Evolutionary conservation across 768 basidiomycete genomes (phyloP).

Genomic region (Xerocomus potaroensis): DNA sequence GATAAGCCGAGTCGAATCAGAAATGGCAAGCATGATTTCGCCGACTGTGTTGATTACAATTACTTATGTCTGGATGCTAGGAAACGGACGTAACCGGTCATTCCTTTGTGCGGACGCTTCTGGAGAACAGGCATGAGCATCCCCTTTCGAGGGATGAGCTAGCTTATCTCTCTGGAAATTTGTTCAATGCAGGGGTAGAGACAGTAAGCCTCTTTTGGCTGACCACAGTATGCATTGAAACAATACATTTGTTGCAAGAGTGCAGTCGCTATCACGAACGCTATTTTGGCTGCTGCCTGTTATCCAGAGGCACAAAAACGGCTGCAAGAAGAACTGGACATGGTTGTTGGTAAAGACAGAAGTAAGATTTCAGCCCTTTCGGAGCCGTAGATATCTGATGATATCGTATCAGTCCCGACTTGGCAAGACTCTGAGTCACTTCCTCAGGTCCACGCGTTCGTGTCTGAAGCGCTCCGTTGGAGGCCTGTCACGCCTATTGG

Average conservation of each 20-base stretch:
- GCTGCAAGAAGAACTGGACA: constrained; percentile 52
- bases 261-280: constrained; percentile 45
- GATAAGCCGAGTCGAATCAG: constrained; percentile 32
- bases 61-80: constrained; percentile 4
- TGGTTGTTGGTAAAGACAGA: constrained; percentile 39
- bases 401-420: constrained; percentile 27
- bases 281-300: constrained; percentile 49
- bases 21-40: constrained; percentile 32
- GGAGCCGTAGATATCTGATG: neutral
- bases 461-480: constrained; percentile 36
- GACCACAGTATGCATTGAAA: neutral
- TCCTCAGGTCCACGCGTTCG: constrained; percentile 33
- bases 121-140: constrained; percentile 45
- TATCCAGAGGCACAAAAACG: constrained; percentile 45
- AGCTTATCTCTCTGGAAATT: constrained; percentile 52
- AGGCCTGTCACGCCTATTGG: constrained; percentile 27
- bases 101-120: constrained; percentile 48
- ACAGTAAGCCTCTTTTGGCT: constrained; percentile 29
- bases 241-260: constrained; percentile 26
- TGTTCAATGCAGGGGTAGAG: constrained; percentile 58
- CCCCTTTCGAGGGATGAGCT: constrained; percentile 48
- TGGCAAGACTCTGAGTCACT: constrained; percentile 31
- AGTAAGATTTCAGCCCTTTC: constrained; percentile 2
- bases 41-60: too few relatives aligned
- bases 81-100: neutral